Conservation (phyloP, 2,329 filamentous ascomycete genomes). For the Teratosphaeria nubilosa region DNA sequence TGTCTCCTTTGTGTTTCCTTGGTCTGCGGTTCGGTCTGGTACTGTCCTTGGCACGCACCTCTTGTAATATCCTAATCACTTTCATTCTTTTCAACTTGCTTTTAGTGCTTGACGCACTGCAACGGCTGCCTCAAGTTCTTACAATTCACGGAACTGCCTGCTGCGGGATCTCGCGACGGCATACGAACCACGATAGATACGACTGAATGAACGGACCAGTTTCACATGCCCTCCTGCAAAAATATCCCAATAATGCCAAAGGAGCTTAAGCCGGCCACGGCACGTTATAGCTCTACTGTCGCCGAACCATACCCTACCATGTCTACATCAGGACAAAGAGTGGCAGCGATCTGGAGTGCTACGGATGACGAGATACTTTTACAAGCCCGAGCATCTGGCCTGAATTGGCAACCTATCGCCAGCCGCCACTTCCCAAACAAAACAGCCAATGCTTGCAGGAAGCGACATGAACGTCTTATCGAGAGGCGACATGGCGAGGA, state of each 20-base stretch:
- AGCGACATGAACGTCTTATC: slow-evolving; percentile 76
- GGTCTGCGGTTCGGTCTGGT: slow-evolving; percentile 20
- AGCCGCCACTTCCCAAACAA: slow-evolving; percentile 66
- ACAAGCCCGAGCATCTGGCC: slow-evolving; percentile 58
- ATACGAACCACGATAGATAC: slow-evolving; percentile 5
- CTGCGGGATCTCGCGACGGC: neutral
- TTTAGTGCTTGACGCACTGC: slow-evolving; percentile 18
- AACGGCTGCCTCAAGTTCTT: slow-evolving; percentile 2
- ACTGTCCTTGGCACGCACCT: slow-evolving; percentile 10
- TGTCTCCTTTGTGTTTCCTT: slow-evolving; percentile 24
- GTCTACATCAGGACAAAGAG: slow-evolving; percentile 24
- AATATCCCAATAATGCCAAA: slow-evolving; percentile 35
- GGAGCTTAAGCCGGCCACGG: slow-evolving; percentile 25
- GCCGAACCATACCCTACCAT: slow-evolving; percentile 25
- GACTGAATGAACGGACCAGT: slow-evolving; percentile 1
- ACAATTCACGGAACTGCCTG: neutral
- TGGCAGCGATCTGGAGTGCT: slow-evolving; percentile 51
- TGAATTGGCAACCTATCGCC: slow-evolving; percentile 79
- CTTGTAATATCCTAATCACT: slow-evolving; percentile 9
- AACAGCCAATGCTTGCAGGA: slow-evolving; percentile 72
- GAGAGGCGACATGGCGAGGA: slow-evolving; percentile 63
- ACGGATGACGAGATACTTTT: slow-evolving; percentile 67
- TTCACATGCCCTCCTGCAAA: slow-evolving; percentile 18
- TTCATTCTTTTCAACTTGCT: slow-evolving; percentile 8
- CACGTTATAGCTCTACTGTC: slow-evolving; percentile 12